Conservation (phyloP, 306 rosid species). For the Citrullus colocynthis region DNA sequence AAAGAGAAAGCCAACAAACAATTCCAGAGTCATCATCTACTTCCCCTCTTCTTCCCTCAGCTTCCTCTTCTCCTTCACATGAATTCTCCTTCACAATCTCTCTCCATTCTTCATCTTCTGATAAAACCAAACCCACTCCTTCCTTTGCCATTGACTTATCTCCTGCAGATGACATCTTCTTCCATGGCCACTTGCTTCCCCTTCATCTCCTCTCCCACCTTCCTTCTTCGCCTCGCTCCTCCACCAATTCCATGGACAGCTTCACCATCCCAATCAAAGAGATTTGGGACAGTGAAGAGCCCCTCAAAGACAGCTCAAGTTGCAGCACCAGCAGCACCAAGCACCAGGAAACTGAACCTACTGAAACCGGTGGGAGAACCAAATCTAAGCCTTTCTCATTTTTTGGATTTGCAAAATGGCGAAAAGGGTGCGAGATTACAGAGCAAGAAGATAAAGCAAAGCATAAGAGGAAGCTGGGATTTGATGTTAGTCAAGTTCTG, state of each 20-base stretch:
- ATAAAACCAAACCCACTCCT: slow-evolving; percentile 22
- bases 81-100: slow-evolving; percentile 92
- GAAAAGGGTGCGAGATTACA: slow-evolving; percentile 30
- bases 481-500: slow-evolving; percentile 33
- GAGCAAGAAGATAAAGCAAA: slow-evolving; percentile 27
- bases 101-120: slow-evolving; percentile 39
- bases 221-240: slow-evolving; percentile 70
- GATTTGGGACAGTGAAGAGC: slow-evolving; percentile 9
- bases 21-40: not conserved
- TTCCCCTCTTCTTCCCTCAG: slow-evolving; percentile 34
- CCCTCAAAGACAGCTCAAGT: slow-evolving; percentile 7
- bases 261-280: slow-evolving; percentile 54
- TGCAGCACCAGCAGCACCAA: not conserved
- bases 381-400: slow-evolving; percentile 60
- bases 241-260: slow-evolving; percentile 57
- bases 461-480: slow-evolving; percentile 30
- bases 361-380: slow-evolving; percentile 23
- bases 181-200: slow-evolving; percentile 95
- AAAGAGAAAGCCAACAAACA: not conserved
- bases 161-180: slow-evolving; percentile 96
- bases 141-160: slow-evolving; percentile 72
- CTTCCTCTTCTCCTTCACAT: slow-evolving; percentile 78
- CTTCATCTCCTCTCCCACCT: slow-evolving; percentile 79
- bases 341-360: not conserved
- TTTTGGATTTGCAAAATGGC: slow-evolving; percentile 39